Conservation (phyloP, 2,329 filamentous ascomycete genomes). For the Neonectria punicea region DNA sequence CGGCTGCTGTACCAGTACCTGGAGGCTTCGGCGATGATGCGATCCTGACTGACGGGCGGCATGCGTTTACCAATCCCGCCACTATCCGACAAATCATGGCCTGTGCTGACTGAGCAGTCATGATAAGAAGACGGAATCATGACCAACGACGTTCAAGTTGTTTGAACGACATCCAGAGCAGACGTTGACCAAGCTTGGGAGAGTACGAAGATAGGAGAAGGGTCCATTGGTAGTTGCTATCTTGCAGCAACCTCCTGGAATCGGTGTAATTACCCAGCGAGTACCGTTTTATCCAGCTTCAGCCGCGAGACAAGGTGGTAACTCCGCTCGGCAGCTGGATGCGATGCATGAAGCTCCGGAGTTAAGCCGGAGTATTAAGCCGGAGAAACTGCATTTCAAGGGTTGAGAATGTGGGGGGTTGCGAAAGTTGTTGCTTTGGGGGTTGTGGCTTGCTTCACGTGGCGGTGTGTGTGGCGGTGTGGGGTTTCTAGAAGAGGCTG, state of each 20-base stretch:
- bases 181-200: neutral
- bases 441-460: constrained; percentile 21
- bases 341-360: constrained; percentile 18
- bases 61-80: constrained; percentile 18
- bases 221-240: neutral
- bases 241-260: neutral
- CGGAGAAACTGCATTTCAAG: constrained; percentile 10
- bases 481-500: neutral
- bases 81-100: constrained; percentile 13
- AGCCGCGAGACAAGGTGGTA: constrained; percentile 12
- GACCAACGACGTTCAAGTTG: neutral
- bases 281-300: constrained; percentile 28
- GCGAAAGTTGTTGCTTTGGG: neutral
- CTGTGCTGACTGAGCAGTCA: constrained; percentile 16
- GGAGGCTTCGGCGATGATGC: constrained; percentile 19
- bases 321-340: constrained; percentile 23
- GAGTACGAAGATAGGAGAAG: neutral
- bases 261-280: constrained; percentile 30
- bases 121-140: constrained; percentile 18
- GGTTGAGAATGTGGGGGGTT: constrained; percentile 2
- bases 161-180: neutral
- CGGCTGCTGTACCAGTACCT: constrained; percentile 17
- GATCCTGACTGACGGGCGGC: constrained; percentile 25
- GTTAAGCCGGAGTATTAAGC: constrained; percentile 19
- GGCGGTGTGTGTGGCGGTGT: constrained; percentile 27